Evolutionary conservation across 2,329 filamentous ascomycete species (phyloP), one percentile per base, ranked within the genome.

Genomic region (Coniochaeta sp.): DNA sequence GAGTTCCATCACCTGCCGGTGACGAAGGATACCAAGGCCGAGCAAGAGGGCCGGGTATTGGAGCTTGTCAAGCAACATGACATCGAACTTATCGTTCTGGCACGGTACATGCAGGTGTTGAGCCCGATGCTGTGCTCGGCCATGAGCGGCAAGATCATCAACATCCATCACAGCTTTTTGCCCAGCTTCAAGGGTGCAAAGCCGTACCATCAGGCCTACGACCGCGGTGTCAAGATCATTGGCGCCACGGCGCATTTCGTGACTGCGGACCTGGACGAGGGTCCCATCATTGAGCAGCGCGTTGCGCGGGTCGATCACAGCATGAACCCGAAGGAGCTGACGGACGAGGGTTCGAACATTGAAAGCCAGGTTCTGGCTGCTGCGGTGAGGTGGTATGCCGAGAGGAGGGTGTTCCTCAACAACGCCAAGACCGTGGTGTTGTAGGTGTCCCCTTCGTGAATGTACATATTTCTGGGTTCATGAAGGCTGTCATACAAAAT

Each of bases 91-190:
- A 83, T 95, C 59, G 90, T 95, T 1, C 79, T 95, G 55, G 90
- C 90, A 7, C 86, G 90, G 62, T 95, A 95, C 77, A 95, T 95
- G 90, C 90, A 95, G 77, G 89, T 95, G 34, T 81, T 95, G 12
- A 89, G 86, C 24, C 89, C 89, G 0, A 83, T 76, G 9, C 79
- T 95, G 44, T 95, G 90, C 77, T 76, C 81, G 61, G 89, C 85
- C 67, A 93, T 95, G 89, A 89, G 86, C 58, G 90, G 90, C 61
- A 87, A 86, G 72, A 95, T 95, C 77, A 93, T 95, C 87, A 95
- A 95, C 77, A 93, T 95, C 74, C 90, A 95, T 77, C 90, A 95
- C 77, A 89, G 84, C 66, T 95, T 95, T 83, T 73, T 95, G 80
- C 90, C 90, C 0, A 88, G 83, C 11, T 95, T 95, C 84, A 95